Base-by-base conservation (phyloP, 164 flowering plant species). In the Taxillus chinensis region DNA sequence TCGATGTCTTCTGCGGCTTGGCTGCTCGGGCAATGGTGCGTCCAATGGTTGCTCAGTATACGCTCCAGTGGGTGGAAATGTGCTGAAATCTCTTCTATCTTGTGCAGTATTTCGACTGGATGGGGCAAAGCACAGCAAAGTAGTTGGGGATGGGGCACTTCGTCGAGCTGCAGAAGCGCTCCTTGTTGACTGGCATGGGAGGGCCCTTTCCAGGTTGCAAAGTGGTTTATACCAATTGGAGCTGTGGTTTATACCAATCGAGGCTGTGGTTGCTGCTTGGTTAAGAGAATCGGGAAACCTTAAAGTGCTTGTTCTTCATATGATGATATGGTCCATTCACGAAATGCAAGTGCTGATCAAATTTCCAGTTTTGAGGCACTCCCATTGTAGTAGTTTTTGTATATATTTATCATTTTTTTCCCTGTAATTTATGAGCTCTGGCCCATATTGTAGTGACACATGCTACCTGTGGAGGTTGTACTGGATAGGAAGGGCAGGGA, bases 1-100 rank as follows among this genome's bases (percentile, higher is more conserved):
- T 75, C 90, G 16, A 93, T 93, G 99, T 90, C 99, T 41, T 82
- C 92, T 14, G 99, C 96, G 5, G 99, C 99, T 54, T 97, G 5
- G 99, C 99, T 54, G 99, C 99, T 45, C 88, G 89, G 41, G 99
- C 99, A 57, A 93, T 90, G 95, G 95, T 93, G 62, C 97, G 89
- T 75, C 79, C 96, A 27, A 6, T 93, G 99, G 99, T 45, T 93
- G 67, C 86, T 90, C 10, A 78, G 80, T 63, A 86, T 93, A 41
- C 89, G 91, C 39, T 79, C 96, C 8, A 70, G 46, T 1, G 7
- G 0, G 46, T 43, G 46, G 10, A 43, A 43, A 43, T 14, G 40
- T 57, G 8, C 13, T 41, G 5, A 43, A 27, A 15, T 62, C 16
- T 17, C 15, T 0, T 37, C 43, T 2, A 63, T n/a, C 41, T 62